Conservation (phyloP, 345 rosid genomes). For the Pugionium dolabratum region DNA sequence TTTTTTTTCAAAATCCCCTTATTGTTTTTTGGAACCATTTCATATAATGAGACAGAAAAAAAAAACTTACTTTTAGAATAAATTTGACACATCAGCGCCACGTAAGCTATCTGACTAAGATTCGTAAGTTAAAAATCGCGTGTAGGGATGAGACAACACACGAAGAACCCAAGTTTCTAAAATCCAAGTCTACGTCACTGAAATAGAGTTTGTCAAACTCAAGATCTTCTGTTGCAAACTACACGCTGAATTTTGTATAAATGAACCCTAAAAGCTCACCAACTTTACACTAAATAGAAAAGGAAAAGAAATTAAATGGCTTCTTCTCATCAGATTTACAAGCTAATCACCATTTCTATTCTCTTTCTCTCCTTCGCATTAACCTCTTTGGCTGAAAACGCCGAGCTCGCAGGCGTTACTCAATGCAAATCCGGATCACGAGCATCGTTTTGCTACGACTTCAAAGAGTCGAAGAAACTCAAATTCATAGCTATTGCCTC, state of each 20-base stretch:
- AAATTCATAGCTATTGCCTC: slow-evolving; percentile 43
- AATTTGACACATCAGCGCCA: not conserved
- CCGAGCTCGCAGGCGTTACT: not conserved
- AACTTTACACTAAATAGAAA: not conserved
- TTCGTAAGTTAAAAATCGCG: not conserved
- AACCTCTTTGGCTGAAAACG: slow-evolving; percentile 9
- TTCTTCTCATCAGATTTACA: slow-evolving; percentile 14
- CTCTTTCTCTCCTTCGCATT: slow-evolving; percentile 25
- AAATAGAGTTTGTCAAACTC: slow-evolving; percentile 4
- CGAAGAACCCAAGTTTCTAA: not conserved
- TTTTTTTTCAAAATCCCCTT: too few species aligned
- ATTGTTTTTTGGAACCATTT: too few species aligned
- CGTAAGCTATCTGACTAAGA: not conserved
- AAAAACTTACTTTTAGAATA: too few species aligned
- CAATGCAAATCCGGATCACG: slow-evolving; percentile 11
- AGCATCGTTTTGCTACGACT: slow-evolving; percentile 31
- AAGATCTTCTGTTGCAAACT: not conserved
- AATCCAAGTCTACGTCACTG: slow-evolving; percentile 13
- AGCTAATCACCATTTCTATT: slow-evolving; percentile 12
- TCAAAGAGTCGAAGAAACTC: slow-evolving; percentile 32
- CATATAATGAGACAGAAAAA: too few species aligned
- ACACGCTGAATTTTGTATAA: slow-evolving; percentile 30
- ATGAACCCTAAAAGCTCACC: not conserved
- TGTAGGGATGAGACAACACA: slow-evolving; percentile 25
- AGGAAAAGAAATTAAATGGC: not conserved